Base-by-base conservation (phyloP, 148 eudicot genomes). In the Polygonum aviculare region DNA sequence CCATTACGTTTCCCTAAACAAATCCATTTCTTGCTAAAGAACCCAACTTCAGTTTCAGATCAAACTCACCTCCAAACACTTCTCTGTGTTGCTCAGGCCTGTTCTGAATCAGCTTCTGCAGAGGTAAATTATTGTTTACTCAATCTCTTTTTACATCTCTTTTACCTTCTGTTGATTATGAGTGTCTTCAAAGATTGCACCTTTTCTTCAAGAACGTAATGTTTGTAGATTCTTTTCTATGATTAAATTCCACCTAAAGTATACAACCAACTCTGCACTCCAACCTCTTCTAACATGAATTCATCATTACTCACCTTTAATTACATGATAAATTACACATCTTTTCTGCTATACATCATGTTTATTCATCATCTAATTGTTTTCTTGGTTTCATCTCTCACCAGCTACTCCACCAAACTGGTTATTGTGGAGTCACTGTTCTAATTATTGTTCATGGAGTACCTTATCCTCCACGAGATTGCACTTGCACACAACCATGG, bases 101-200 rank as follows among this genome's bases (percentile, higher is more conserved):
- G 21, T 15, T 54, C 33, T 9, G 9, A 57, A 21, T 22, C 12
- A 21, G 33, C 1, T 57, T 22, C 21, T 57, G 33, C 9, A 6
- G 33, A 57, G 63, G 63, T 57, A 57, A 57, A 57, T 6, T n/a
- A 15, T 2, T 14, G 55, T 50, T 50, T 3, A 50, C 55, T 50
- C 55, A 3, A 6, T 50, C 55, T 50, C 6, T 54, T 54, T 48
- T 48, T 48, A 48, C 15, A 11, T 48, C 2, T 48, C 15, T 12
- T 10, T 10, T 12, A 48, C 11, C 50, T 10, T 0, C 60, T 2
- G 2, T n/a, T 18, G 5, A 18, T 54, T 18, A 26, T 62, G 38
- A 62, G 69, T 62, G 69, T 26, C 69, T 62, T 62, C 38, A 62
- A 62, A 62, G 69, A 26, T 33, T 62, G 38, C 69, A 1, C 60